Evolutionary conservation across 768 basidiomycete species (phyloP).

Genomic region (Panus rudis): DNA sequence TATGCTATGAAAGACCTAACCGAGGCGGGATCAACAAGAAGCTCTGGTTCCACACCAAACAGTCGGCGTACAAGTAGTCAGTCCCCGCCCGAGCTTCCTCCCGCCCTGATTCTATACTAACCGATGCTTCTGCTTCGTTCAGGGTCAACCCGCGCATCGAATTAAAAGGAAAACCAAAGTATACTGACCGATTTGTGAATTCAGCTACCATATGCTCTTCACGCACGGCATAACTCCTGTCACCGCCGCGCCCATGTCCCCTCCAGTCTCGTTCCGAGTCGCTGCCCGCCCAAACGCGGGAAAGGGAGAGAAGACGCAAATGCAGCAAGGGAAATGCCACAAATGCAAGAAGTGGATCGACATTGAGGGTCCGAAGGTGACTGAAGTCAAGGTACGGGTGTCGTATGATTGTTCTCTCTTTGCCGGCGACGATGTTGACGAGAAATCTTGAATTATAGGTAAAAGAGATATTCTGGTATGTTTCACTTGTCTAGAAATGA

Average conservation of each 20-base stretch:
- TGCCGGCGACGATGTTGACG: neutral
- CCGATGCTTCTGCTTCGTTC: too few species aligned
- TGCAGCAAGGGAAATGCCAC: conserved; percentile 74
- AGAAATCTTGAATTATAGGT: conserved; percentile 36
- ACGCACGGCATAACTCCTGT: conserved; percentile 59
- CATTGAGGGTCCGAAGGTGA: conserved; percentile 67
- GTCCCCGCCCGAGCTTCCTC: too few species aligned
- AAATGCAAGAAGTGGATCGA: conserved; percentile 67
- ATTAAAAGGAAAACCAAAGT: too few species aligned
- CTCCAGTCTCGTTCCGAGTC: conserved; percentile 57
- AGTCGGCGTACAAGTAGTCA: conserved; percentile 77
- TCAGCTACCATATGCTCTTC: conserved; percentile 74
- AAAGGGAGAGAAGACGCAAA: conserved; percentile 51
- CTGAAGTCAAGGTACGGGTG: conserved; percentile 56
- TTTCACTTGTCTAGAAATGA: neutral
- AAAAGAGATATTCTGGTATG: conserved; percentile 68
- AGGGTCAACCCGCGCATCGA: too few species aligned
- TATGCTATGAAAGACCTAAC: conserved; percentile 54
- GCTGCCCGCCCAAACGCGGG: conserved; percentile 36
- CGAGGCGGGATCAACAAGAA: conserved; percentile 61
- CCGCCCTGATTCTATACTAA: too few species aligned
- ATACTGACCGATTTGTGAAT: too few species aligned
- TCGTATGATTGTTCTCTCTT: neutral
- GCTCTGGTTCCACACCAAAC: conserved; percentile 73
- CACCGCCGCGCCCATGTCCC: conserved; percentile 69